Conservation (phyloP, 768 basidiomycete genomes). For the Hericium coralloides region DNA sequence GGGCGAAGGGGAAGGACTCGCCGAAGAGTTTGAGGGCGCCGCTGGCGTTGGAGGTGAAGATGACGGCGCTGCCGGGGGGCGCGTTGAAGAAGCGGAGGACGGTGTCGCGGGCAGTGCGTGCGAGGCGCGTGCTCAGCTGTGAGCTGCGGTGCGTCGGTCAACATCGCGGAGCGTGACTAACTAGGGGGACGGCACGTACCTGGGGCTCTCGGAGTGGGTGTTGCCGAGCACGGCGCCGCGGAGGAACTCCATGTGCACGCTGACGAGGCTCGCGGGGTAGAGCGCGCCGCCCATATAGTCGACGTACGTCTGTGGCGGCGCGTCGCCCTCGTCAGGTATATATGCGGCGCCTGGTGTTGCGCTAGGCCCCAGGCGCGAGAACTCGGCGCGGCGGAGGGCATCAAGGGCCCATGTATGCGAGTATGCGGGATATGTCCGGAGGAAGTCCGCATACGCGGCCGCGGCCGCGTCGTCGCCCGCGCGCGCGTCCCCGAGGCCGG, state of each 20-base stretch:
- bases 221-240: slow-evolving; percentile 64
- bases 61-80: slow-evolving; percentile 65
- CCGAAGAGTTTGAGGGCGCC: slow-evolving; percentile 76
- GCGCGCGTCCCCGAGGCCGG: slow-evolving; percentile 6
- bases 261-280: slow-evolving; percentile 71
- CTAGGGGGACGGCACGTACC: slow-evolving; percentile 31
- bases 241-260: slow-evolving; percentile 62
- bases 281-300: slow-evolving; percentile 84
- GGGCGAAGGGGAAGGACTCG: slow-evolving; percentile 65
- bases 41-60: slow-evolving; percentile 77
- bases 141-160: slow-evolving; percentile 38
- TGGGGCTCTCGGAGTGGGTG: slow-evolving; percentile 77
- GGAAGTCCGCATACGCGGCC: slow-evolving; percentile 12
- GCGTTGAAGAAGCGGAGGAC: slow-evolving; percentile 75
- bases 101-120: slow-evolving; percentile 59
- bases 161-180: not conserved
- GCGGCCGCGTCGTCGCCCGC: not conserved
- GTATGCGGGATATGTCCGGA: slow-evolving; percentile 40
- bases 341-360: too few relatives aligned
- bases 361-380: not conserved
- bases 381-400: slow-evolving; percentile 26
- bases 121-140: slow-evolving; percentile 54
- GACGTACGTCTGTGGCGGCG: slow-evolving; percentile 44
- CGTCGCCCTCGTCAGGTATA: not conserved
- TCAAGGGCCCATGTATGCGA: slow-evolving; percentile 64